Evolutionary conservation across 805 yeast species (phyloP), one percentile per base, ranked within the genome.

Genomic region (Barnettozyma californica): DNA sequence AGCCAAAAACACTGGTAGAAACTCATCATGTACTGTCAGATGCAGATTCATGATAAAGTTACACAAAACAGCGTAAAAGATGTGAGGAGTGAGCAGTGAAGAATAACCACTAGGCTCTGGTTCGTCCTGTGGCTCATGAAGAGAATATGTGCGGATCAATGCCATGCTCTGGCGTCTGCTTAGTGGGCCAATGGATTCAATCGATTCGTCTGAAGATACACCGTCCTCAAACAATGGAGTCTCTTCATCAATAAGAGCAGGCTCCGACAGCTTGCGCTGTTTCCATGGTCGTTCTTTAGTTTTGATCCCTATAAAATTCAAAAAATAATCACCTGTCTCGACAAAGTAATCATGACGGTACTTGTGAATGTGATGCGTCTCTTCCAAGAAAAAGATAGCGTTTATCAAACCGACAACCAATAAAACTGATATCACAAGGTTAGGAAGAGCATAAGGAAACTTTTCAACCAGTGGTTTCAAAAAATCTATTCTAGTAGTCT

Each of bases 1-100:
- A 2, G 83, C 80, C 14, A 80, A 64, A 47, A 74, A 74, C 3
- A 81, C 73, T 1, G 86, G 85, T 39, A 80, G 57, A 46, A 81
- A 76, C 59, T 80, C 84, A 31, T 74, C 71, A 57, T 66, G 77
- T 5, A 77, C 79, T 14, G 75, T 64, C 11, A 66, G 58, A 57
- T 76, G 81, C 43, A 77, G 68, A n/a, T 78, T 66, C 54, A 73
- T 59, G 21, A 70, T 57, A 45, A 76, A 71, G 56, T 61, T 73
- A 60, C 61, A 73, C 49, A 61, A 60, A 11, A 66, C 63, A 9
- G 69, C 69, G 41, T 66, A 66, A 44, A 66, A 62, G 11, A 62
- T 65, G 19, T 63, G 59, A 21, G 68, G 63, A 11, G 60, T 60
- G 9, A 65, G 52, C 14, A 67, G 52, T 44, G 56, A 62, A 36